Percentiles rank a stretch among this genome's conserved stretches.
These are phyloP conservation scores for Malus hybrid DNA, from an alignment of 331 rosid genomes.

Conservation along the genomic window DNA sequence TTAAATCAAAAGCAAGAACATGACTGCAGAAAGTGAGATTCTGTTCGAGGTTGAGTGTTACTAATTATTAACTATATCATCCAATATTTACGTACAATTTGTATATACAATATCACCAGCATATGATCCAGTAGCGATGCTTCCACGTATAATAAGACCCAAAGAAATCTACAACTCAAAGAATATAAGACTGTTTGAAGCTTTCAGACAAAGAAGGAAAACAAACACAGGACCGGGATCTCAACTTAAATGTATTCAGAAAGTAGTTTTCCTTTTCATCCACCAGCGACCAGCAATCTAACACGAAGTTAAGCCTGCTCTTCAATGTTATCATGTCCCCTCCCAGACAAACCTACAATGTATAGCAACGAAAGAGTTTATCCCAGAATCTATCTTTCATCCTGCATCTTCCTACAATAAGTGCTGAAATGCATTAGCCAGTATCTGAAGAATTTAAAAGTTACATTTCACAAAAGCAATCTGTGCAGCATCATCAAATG, in stretches of 20 bases:
- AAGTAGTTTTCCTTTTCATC: slow-evolving; percentile 3
- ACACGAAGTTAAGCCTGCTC: slow-evolving; percentile 10
- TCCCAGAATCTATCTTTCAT: not conserved
- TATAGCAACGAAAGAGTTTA: not conserved
- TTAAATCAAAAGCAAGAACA: not conserved
- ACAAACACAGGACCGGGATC: slow-evolving; percentile 10
- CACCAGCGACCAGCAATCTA: slow-evolving; percentile 7
- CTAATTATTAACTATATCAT: not conserved
- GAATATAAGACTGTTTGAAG: slow-evolving; percentile 11
- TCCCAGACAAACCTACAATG: not conserved
- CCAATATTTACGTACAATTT: not conserved
- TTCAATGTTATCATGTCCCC: not conserved
- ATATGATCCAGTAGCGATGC: not conserved
- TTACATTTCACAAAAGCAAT: not conserved
- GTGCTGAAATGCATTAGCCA: not conserved
- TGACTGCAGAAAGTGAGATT: not conserved
- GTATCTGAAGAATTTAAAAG: not conserved
- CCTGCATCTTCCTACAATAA: not conserved
- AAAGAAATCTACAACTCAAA: slow-evolving; percentile 14
- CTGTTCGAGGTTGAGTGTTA: slow-evolving; percentile 5
- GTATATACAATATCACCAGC: not conserved
- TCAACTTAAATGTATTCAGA: slow-evolving; percentile 10
- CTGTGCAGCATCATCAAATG: not conserved
- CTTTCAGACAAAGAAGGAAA: slow-evolving; percentile 24
- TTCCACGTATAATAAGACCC: slow-evolving; percentile 8